Evolutionary conservation across 208 protist species (phyloP), one percentile per base, ranked within the genome.

Genomic region (Crithidia brevicula): DNA sequence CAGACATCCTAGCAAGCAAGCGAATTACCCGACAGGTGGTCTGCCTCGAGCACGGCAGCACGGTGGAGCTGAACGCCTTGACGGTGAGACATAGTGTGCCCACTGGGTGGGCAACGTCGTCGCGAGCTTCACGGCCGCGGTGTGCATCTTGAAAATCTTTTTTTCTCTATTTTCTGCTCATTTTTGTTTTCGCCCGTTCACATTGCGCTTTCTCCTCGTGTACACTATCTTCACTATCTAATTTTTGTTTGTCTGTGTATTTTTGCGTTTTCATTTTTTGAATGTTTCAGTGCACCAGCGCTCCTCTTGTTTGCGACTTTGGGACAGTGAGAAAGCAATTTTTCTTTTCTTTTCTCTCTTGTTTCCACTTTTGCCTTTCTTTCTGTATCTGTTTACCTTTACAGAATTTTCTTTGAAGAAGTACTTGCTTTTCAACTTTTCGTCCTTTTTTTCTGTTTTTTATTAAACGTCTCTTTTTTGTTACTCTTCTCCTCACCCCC

Each of bases 1-100:
- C 53, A 0, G 61, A 78, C 45, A 56, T 85, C 18, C 25, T 85
- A 4, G 68, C 68, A 16, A 85, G 75, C 57, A 77, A 79, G 30
- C 62, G 72, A 8, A 56, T 85, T 20, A 46, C 33, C 7, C 70
- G 53, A 11, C 66, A 76, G 25, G 8, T 46, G 7, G 65, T 79
- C 4, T 67, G 27, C 34, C 47, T 83, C 5, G 77, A 83, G 18
- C 45, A 34, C 15, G 50, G 59, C 13, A 11, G n/a, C 6, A 43
- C 20, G 15, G 27, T 83, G 1, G 67, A 79, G 46, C 52, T 83
- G 25, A 79, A 83, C 45, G 71, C 59, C 1, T 43, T 83, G 33
- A 34, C 36, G n/a, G 22, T 65, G 25, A 23, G 56, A 8, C 31
- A 49, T 23, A 31, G 15, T 7, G 18, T 47, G 34, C 42, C 61